phyloP scores from a whole-genome alignment of 768 basidiomycete species.

The Trametes gibbosa region DNA sequence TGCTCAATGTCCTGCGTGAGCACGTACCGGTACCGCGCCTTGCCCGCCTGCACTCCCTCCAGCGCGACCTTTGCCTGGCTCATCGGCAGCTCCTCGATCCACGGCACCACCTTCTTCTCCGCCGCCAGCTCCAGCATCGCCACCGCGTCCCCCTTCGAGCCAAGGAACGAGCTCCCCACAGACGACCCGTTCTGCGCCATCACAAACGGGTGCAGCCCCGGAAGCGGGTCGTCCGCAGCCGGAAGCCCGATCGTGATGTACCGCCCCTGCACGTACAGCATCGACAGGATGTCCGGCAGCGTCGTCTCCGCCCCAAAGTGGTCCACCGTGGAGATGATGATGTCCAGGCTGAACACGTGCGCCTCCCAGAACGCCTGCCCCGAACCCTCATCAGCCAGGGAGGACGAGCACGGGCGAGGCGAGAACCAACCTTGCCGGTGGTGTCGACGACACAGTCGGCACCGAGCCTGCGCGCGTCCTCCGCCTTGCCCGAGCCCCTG shows the following conservation, averaged over 20 bases:
- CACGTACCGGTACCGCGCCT: conserved; percentile 54
- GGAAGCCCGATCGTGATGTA: conserved; percentile 58
- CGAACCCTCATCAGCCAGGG: background rate
- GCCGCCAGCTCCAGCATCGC: conserved; percentile 60
- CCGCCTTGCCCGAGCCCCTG: conserved; percentile 49
- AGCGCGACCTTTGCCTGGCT: conserved; percentile 47
- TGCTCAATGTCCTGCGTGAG: conserved; percentile 32
- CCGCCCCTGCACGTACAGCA: conserved; percentile 49
- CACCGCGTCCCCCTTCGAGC: conserved; percentile 52
- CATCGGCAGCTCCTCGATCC: conserved; percentile 45
- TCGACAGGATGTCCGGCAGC: conserved; percentile 36
- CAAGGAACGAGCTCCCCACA: conserved; percentile 40
- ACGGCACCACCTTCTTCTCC: conserved; percentile 50
- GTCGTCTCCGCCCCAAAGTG: conserved; percentile 18
- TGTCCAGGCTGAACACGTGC: conserved; percentile 41
- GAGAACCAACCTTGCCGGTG: conserved; percentile 14
- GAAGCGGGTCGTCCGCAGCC: conserved; percentile 41
- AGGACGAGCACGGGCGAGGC: background rate
- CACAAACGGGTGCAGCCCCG: conserved; percentile 27
- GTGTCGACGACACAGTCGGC: conserved; percentile 54
- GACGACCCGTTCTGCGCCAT: conserved; percentile 27
- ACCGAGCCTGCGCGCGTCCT: conserved; percentile 56
- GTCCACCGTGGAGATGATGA: conserved; percentile 42
- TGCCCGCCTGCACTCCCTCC: conserved; percentile 43
- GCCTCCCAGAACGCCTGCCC: conserved; percentile 37